Base-by-base conservation (phyloP, 2,329 filamentous ascomycete genomes). In the Arthroderma sp. region DNA sequence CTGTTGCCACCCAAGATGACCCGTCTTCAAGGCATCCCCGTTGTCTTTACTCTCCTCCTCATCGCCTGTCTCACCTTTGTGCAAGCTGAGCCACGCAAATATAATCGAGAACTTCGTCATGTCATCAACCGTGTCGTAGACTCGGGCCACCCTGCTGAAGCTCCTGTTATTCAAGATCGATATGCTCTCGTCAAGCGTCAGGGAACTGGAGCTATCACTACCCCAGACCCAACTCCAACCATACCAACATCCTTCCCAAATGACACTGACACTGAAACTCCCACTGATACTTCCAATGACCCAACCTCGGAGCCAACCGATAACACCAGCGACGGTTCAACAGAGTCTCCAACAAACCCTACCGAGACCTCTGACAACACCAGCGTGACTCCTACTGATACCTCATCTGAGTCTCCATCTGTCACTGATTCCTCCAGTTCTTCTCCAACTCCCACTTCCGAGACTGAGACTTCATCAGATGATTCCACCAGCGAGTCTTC, bases 401-500 rank as follows among this genome's bases (percentile, higher is more conserved):
- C 37, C 28, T 45, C 50, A n/a, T 27, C 41, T 1, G 15, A 22
- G 15, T 22, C 15, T 22, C 15, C 15, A 22, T 22, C 15, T 22
- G 15, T 22, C 15, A 22, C 15, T 22, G 15, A 22, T 22, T 22
- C 15, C 15, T 22, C 15, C 15, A 22, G 15, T 22, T 22, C 15
- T 22, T 22, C 15, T 22, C 15, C 15, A 22, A 22, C 15, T 22
- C 38, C 43, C 8, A 48, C 42, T 10, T 8, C 33, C 3, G 15
- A 31, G 29, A 46, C 49, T 8, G 42, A 47, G 6, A 47, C 33
- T 11, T 30, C 48, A 6, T n/a, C 11, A n/a, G 45, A 49, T 36
- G 29, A 60, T 43, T 53, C 61, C 38, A 64, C 49, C 33, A 48
- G 51, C 8, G 40, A 53, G 1, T 29, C 51, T n/a, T 44, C 52